These are phyloP conservation scores for Sclerotinia spermophila DNA, from an alignment of 2,329 filamentous ascomycete genomes.

Conservation along the genomic window DNA sequence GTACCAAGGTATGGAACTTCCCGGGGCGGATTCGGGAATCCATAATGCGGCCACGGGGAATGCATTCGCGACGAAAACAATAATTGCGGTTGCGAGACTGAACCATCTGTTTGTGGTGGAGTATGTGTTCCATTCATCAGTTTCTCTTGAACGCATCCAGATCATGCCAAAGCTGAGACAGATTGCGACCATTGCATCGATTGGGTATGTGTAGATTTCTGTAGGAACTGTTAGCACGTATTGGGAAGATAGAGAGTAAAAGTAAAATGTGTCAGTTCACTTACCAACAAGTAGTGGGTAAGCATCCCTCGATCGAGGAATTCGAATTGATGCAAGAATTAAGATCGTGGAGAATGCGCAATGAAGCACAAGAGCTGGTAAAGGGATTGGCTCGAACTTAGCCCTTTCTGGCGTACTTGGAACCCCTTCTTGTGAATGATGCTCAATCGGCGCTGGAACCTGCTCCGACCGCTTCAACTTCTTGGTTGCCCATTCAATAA, in stretches of 20 bases:
- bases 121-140: slow-evolving; percentile 10
- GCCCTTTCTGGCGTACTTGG: slow-evolving; percentile 22
- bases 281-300: slow-evolving; percentile 16
- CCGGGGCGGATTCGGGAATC: neutral
- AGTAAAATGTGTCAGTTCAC: neutral
- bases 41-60: slow-evolving; percentile 9
- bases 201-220: slow-evolving; percentile 41
- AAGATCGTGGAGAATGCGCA: slow-evolving; percentile 22
- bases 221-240: slow-evolving; percentile 34
- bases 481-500: slow-evolving; percentile 31
- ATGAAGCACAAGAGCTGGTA: slow-evolving; percentile 29
- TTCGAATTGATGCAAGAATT: slow-evolving; percentile 17
- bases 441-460: slow-evolving; percentile 28
- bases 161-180: slow-evolving; percentile 23
- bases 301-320: slow-evolving; percentile 15
- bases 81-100: slow-evolving; percentile 8
- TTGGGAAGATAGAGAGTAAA: neutral
- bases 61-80: slow-evolving; percentile 13
- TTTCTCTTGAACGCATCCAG: neutral
- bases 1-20: slow-evolving; percentile 13
- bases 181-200: slow-evolving; percentile 36
- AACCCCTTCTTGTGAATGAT: slow-evolving; percentile 29
- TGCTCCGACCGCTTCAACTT: slow-evolving; percentile 17
- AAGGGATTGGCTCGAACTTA: slow-evolving; percentile 4
- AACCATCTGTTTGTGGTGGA: slow-evolving; percentile 9